These are phyloP conservation scores for Colletotrichum higginsianum DNA, from an alignment of 2,329 filamentous ascomycete genomes.

Conservation along the genomic window DNA sequence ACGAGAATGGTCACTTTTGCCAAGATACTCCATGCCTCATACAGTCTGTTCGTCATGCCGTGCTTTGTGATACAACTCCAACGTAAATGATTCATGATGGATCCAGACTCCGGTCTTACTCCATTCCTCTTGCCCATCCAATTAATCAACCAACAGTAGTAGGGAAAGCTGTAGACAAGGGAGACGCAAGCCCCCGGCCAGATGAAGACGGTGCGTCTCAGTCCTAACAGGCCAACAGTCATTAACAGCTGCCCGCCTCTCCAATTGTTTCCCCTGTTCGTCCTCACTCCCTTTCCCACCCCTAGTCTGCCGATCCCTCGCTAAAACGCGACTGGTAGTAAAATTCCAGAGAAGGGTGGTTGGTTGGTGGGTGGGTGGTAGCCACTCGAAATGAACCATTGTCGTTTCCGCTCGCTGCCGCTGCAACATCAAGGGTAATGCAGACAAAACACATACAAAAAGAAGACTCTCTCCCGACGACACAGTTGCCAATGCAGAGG, in stretches of 20 bases:
- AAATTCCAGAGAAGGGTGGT: constrained; percentile 1
- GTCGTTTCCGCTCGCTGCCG: constrained; percentile 30
- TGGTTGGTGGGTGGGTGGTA: not conserved
- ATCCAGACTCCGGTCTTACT: constrained; percentile 20
- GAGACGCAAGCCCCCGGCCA: constrained; percentile 1
- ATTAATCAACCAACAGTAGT: constrained; percentile 6
- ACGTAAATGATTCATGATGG: constrained; percentile 1
- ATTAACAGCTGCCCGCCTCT: not conserved
- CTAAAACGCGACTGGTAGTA: constrained; percentile 12
- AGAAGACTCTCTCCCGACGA: not conserved
- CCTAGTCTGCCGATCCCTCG: constrained; percentile 13
- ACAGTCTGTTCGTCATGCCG: constrained; percentile 21
- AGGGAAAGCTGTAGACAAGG: not conserved
- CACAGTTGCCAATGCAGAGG: constrained; percentile 7
- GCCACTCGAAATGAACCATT: constrained; percentile 11
- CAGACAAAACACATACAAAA: constrained; percentile 25
- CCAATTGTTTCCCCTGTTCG: not conserved
- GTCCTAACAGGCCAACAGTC: constrained; percentile 15
- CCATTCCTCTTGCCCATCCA: constrained; percentile 4
- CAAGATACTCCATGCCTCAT: constrained; percentile 2
- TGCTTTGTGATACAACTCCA: not conserved
- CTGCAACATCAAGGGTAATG: constrained; percentile 24
- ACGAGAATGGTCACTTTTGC: not conserved
- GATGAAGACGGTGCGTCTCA: not conserved
- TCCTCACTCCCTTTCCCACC: not conserved